Conservation (phyloP, 164 flowering plant species). For the Stephania japonica region DNA sequence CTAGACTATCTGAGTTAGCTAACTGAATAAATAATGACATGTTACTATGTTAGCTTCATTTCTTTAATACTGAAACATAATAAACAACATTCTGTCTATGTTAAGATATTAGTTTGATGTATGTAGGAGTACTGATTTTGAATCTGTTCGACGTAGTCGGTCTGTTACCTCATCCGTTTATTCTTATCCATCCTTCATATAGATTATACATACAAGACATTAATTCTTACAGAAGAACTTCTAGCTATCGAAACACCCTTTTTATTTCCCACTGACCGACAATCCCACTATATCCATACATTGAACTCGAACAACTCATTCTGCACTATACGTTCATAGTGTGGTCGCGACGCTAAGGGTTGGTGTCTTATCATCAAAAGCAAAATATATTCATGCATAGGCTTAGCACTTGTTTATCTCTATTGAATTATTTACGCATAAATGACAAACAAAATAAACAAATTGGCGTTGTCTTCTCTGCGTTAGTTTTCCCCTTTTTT, state of each 20-base stretch:
- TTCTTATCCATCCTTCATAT: neutral
- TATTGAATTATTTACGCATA: conserved; percentile 6
- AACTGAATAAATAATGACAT: neutral
- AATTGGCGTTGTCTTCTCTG: conserved; percentile 6
- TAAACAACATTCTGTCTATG: neutral
- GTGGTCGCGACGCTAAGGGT: neutral
- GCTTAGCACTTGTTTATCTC: neutral
- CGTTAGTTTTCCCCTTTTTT: conserved; percentile 2
- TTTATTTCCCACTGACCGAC: neutral
- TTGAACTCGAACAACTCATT: neutral
- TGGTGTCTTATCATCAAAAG: conserved; percentile 3
- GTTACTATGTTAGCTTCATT: too few relatives aligned
- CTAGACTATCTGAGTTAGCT: neutral
- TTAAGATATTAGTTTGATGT: neutral
- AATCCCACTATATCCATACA: conserved; percentile 5
- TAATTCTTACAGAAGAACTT: neutral
- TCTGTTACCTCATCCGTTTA: neutral
- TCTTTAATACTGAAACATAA: neutral
- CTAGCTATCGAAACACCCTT: neutral
- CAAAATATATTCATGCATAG: neutral
- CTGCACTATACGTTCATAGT: conserved; percentile 2
- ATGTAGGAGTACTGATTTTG: neutral
- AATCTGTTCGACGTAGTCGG: neutral
- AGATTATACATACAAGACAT: neutral
- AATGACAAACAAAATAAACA: conserved; percentile 10